Evolutionary conservation across 495 filamentous ascomycete genomes (phyloP).

Genomic region (Neurospora tetraspora): DNA sequence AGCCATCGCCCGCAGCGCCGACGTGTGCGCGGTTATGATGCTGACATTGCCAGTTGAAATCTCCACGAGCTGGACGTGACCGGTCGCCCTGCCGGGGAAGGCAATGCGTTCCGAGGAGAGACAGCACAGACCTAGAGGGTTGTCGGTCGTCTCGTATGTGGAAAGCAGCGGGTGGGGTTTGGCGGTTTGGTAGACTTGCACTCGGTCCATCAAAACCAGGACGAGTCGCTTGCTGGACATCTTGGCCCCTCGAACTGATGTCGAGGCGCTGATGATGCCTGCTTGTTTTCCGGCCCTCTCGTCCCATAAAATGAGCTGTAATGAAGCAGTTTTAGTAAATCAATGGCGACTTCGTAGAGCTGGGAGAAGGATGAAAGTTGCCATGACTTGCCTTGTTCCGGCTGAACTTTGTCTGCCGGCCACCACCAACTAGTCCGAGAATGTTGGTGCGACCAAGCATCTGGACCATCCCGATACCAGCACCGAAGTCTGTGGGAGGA

Average conservation of each 20-base stretch:
- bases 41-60: constrained; percentile 73
- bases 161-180: constrained; percentile 62
- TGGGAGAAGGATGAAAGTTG: not conserved
- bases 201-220: constrained; percentile 69
- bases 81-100: constrained; percentile 74
- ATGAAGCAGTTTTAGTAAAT: not conserved
- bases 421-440: constrained; percentile 83
- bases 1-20: constrained; percentile 66
- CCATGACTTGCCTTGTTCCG: constrained; percentile 63
- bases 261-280: constrained; percentile 41
- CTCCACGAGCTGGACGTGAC: constrained; percentile 89
- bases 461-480: constrained; percentile 70
- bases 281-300: constrained; percentile 67
- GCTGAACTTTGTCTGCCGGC: constrained; percentile 74
- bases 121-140: constrained; percentile 71
- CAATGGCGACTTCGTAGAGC: not conserved
- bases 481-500: constrained; percentile 59
- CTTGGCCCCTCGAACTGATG: constrained; percentile 67
- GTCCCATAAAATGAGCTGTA: constrained; percentile 82
- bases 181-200: constrained; percentile 74
- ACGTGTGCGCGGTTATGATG: constrained; percentile 87
- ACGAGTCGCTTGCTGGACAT: constrained; percentile 71
- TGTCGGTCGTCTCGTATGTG: constrained; percentile 79
- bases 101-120: constrained; percentile 61
- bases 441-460: constrained; percentile 87